Evolutionary conservation across 78 protist species (phyloP), one percentile per base, ranked within the genome.

Genomic region (Parvularia atlantis): DNA sequence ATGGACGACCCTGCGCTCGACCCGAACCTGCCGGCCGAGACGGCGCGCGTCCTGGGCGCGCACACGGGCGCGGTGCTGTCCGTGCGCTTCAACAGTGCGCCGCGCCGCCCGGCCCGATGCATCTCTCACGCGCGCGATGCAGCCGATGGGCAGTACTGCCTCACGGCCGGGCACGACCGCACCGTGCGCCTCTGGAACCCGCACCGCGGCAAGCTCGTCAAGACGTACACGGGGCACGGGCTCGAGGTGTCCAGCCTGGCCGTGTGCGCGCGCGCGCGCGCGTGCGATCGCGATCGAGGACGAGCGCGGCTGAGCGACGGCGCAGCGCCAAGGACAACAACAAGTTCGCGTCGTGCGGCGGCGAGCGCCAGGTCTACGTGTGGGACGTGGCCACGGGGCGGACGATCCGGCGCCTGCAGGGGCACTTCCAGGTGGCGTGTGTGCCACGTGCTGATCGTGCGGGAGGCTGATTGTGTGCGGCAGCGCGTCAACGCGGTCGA

Each of bases 161-260:
- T 77, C 26, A 43, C 72, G 33, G 61, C 36, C 0, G 82, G 82
- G 35, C 11, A 31, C 0, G 82, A 77, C 30, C 62, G 69, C 26
- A 7, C 3, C 33, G 31, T 77, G 39, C 2, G 13, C 26, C 82
- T 77, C 44, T 77, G 82, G 82, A 77, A 77, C 63, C 82, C 82
- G 13, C 52, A 46, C 46, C 20, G 33, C 20, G 73, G 71, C 26
- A 31, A 5, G 43, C 76, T 71, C 14, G 31, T 77, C 69, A 77
- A 69, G 65, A n/a, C 69, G 33, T 77, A 70, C 53, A 6, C 16
- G 10, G 75, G 73, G 19, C 82, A 77, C 53, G 33, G 54, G 48
- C 26, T n/a, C 16, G 80, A 69, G 26, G 71, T 77, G 30, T 16
- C 30, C 28, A 69, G 17, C 28, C 31, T 72, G 16, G 48, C 39